A percentile compares a stretch with the other conserved stretches of the same genome.
Evolutionary conservation across 805 yeast species (phyloP).

Genomic region (Ogataea nonfermentans): DNA sequence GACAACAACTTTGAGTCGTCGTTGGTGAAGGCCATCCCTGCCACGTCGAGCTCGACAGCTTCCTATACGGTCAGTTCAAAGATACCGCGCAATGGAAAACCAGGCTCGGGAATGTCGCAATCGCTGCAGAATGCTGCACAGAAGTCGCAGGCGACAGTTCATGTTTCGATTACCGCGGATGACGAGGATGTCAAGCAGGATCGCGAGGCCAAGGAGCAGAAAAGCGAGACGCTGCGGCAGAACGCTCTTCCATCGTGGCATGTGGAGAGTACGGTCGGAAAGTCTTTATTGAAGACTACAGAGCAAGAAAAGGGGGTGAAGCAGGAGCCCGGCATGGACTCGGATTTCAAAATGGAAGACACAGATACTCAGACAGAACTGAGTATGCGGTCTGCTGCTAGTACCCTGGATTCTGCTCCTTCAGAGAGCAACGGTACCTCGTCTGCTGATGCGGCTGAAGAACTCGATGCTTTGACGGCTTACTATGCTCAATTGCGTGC

Average conservation of each 20-base stretch:
- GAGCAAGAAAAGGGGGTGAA: conserved; percentile 45
- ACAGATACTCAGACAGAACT: conserved; percentile 4
- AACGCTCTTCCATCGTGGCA: conserved; percentile 98
- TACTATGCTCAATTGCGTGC: conserved; percentile 77
- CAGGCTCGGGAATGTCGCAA: conserved; percentile 26
- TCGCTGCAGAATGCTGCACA: conserved; percentile 35
- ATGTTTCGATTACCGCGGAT: conserved; percentile 84
- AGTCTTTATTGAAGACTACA: conserved; percentile 52
- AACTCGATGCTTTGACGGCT: conserved; percentile 68
- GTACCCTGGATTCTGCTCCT: conserved; percentile 10
- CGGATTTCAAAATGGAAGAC: conserved; percentile 21
- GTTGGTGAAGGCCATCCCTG: conserved; percentile 79
- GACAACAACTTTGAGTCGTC: conserved; percentile 90
- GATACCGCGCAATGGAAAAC: conserved; percentile 29
- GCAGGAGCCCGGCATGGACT: conserved; percentile 21
- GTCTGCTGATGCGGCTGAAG: conserved; percentile 55
- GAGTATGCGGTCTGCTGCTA: conserved; percentile 5
- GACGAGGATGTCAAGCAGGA: conserved; percentile 71
- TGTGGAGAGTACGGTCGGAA: conserved; percentile 83
- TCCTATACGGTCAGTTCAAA: conserved; percentile 59
- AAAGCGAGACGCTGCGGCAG: conserved; percentile 72
- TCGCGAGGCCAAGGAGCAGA: conserved; percentile 61
- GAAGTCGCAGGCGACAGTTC: conserved; percentile 77
- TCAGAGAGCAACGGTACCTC: conserved; percentile 18
- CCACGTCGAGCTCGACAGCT: conserved; percentile 66